A percentile compares a stretch with the other conserved stretches of the same genome.
Conservation (phyloP, 768 basidiomycete species). For the Sporobolomyces pararoseus region DNA sequence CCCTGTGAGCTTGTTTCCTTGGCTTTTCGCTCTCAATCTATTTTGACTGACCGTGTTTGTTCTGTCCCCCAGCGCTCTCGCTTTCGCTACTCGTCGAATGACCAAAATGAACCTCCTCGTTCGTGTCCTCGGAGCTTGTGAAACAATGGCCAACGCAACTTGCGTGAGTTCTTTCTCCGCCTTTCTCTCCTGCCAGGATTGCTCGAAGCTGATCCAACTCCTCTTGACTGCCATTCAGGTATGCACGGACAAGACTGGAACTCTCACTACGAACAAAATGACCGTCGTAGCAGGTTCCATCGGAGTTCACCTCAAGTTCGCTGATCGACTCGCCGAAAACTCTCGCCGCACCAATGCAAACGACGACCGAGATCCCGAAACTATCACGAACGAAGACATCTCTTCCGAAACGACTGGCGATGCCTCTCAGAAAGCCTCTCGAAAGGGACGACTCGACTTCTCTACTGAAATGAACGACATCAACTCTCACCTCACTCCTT, state of each 20-base stretch:
- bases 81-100: slow-evolving; percentile 99
- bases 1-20: slow-evolving; percentile 53
- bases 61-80: slow-evolving; percentile 58
- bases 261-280: slow-evolving; percentile 93
- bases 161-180: slow-evolving; percentile 85
- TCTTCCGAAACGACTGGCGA: slow-evolving; percentile 44
- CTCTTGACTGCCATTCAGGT: slow-evolving; percentile 56
- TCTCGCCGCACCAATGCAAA: slow-evolving; percentile 66
- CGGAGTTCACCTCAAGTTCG: slow-evolving; percentile 92
- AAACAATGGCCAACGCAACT: slow-evolving; percentile 97
- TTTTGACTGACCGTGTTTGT: neutral
- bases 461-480: slow-evolving; percentile 75
- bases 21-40: too few species aligned
- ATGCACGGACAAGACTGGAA: slow-evolving; percentile 94
- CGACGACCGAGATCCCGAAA: slow-evolving; percentile 51
- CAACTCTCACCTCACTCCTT: slow-evolving; percentile 60
- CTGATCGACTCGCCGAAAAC: slow-evolving; percentile 70
- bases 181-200: neutral
- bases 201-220: too few species aligned
- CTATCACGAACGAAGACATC: slow-evolving; percentile 22
- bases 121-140: slow-evolving; percentile 90
- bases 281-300: slow-evolving; percentile 91
- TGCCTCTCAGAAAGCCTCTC: neutral
- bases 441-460: slow-evolving; percentile 60
- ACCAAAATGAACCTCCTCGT: slow-evolving; percentile 90